Evolutionary conservation across 208 protist genomes (phyloP).

Genomic region (Leishmania mexicana): DNA sequence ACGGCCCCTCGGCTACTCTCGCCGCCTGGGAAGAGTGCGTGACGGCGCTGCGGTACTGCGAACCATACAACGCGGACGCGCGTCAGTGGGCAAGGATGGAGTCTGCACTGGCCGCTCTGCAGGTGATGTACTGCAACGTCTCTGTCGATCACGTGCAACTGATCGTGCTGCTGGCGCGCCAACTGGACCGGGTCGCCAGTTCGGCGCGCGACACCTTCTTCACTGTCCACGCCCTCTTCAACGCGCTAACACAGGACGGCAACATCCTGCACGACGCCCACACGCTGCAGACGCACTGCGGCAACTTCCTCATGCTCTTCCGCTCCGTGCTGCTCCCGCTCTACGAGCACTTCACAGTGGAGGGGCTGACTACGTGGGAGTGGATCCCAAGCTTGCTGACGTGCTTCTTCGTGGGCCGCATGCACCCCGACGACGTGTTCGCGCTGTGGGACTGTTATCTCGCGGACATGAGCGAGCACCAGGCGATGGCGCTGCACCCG

Average conservation of each 20-base stretch:
- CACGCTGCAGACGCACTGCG: slow-evolving; percentile 75
- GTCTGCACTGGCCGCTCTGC: slow-evolving; percentile 51
- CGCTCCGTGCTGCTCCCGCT: slow-evolving; percentile 60
- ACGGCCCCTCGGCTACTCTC: slow-evolving; percentile 13
- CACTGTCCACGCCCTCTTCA: slow-evolving; percentile 52
- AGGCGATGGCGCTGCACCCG: slow-evolving; percentile 70
- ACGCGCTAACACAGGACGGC: slow-evolving; percentile 49
- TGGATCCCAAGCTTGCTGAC: slow-evolving; percentile 79
- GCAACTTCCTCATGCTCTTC: slow-evolving; percentile 82
- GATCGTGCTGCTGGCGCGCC: slow-evolving; percentile 51
- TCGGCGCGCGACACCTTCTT: slow-evolving; percentile 75
- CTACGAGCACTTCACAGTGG: slow-evolving; percentile 79
- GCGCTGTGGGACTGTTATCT: slow-evolving; percentile 85
- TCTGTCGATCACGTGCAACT: slow-evolving; percentile 59
- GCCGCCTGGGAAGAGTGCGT: slow-evolving; percentile 30
- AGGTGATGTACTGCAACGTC: slow-evolving; percentile 56
- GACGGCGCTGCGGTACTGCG: slow-evolving; percentile 28
- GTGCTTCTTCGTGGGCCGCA: slow-evolving; percentile 63
- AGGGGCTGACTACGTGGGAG: slow-evolving; percentile 66
- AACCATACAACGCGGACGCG: slow-evolving; percentile 33
- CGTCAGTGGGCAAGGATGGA: slow-evolving; percentile 47
- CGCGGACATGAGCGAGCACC: slow-evolving; percentile 46
- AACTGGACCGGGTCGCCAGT: slow-evolving; percentile 55
- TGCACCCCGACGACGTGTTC: slow-evolving; percentile 77
- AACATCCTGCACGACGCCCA: slow-evolving; percentile 71